Conservation (phyloP, 2,329 filamentous ascomycete species). For the Ascochyta koolunga region DNA sequence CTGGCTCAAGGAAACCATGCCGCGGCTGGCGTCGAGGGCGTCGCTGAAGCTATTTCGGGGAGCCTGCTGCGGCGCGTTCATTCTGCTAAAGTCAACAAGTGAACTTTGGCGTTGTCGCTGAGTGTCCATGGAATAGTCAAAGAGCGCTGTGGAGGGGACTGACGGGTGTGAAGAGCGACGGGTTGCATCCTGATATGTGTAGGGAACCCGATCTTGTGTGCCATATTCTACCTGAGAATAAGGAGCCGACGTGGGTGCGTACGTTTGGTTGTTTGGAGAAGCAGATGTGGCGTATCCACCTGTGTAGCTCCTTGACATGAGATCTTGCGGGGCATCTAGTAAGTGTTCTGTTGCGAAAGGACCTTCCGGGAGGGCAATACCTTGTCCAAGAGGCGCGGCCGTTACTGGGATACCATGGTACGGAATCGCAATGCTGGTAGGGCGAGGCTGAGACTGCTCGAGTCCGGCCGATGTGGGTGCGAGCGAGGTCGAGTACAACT, state of each 20-base stretch:
- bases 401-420: conserved; percentile 77
- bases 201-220: conserved; percentile 59
- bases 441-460: conserved; percentile 60
- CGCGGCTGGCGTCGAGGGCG: conserved; percentile 88
- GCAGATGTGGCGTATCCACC: conserved; percentile 73
- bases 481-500: conserved; percentile 70
- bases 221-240: conserved; percentile 82
- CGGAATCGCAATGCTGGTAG: conserved; percentile 70
- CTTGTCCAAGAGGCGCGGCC: conserved; percentile 72
- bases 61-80: conserved; percentile 62
- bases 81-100: conserved; percentile 69
- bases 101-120: conserved; percentile 63
- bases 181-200: conserved; percentile 60
- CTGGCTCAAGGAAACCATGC: conserved; percentile 95
- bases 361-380: conserved; percentile 69
- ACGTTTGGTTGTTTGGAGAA: conserved; percentile 69
- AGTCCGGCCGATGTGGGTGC: conserved; percentile 54
- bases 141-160: conserved; percentile 64
- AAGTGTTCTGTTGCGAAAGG: conserved; percentile 69
- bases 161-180: conserved; percentile 85
- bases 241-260: conserved; percentile 70
- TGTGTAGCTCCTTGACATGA: conserved; percentile 73
- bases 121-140: conserved; percentile 54
- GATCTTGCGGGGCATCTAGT: conserved; percentile 76
- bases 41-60: conserved; percentile 78